phyloP scores from a whole-genome alignment of 805 yeast species.

The Nakazawaea wyomingensis region DNA sequence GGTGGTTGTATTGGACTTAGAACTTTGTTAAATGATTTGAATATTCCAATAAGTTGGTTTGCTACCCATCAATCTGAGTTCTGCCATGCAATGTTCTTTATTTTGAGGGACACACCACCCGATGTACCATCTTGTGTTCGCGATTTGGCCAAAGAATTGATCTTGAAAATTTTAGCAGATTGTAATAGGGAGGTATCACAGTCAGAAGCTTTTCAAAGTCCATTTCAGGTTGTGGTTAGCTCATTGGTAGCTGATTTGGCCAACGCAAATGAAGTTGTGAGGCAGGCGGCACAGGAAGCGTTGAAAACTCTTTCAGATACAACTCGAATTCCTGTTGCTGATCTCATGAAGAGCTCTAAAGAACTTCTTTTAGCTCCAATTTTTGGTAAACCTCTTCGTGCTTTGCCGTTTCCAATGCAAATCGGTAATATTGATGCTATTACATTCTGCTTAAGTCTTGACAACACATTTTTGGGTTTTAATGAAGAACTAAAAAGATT shows the following conservation, averaged over 20 bases:
- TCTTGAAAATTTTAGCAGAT: slow-evolving; percentile 54
- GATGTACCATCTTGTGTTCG: slow-evolving; percentile 83
- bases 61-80: slow-evolving; percentile 76
- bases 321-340: slow-evolving; percentile 63
- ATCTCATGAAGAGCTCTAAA: slow-evolving; percentile 78
- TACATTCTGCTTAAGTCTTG: slow-evolving; percentile 81
- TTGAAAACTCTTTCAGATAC: slow-evolving; percentile 63
- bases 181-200: slow-evolving; percentile 62
- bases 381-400: slow-evolving; percentile 93
- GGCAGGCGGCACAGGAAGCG: slow-evolving; percentile 75
- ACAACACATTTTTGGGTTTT: slow-evolving; percentile 75
- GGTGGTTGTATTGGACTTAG: slow-evolving; percentile 87
- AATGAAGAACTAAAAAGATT: slow-evolving; percentile 85
- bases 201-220: slow-evolving; percentile 60
- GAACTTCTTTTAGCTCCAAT: slow-evolving; percentile 83
- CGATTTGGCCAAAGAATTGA: slow-evolving; percentile 62
- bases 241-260: slow-evolving; percentile 89
- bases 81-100: slow-evolving; percentile 81
- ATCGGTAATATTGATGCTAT: slow-evolving; percentile 97
- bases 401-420: slow-evolving; percentile 97
- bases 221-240: slow-evolving; percentile 79
- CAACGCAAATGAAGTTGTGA: slow-evolving; percentile 76
- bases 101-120: slow-evolving; percentile 80
- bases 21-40: slow-evolving; percentile 63
- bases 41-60: slow-evolving; percentile 69